phyloP scores from a whole-genome alignment of 371 early-diverging fungal species.

The Rhizopus delemar region DNA sequence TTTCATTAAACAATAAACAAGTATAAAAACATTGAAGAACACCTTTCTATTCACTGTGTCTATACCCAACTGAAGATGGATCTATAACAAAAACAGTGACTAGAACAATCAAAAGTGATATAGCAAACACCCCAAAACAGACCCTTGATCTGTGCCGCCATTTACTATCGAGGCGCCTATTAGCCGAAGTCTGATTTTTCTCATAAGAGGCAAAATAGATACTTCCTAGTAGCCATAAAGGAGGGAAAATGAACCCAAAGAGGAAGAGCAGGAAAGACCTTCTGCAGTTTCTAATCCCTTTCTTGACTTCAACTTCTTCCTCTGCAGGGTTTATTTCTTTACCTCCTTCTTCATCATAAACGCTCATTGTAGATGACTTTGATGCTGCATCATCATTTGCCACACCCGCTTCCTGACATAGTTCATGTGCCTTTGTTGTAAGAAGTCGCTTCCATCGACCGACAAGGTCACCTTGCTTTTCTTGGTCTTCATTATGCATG shows the following conservation, averaged over 20 bases:
- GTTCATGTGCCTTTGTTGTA: constrained; percentile 12
- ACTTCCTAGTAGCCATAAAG: constrained; percentile 25
- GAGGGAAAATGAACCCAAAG: constrained; percentile 30
- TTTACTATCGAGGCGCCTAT: constrained; percentile 21
- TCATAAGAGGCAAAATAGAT: constrained; percentile 20
- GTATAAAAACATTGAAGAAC: not conserved
- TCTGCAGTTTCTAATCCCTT: constrained; percentile 8
- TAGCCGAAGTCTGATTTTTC: constrained; percentile 15
- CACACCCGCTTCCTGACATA: constrained; percentile 14
- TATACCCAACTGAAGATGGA: constrained; percentile 25
- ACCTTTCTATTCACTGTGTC: constrained; percentile 14
- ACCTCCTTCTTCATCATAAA: constrained; percentile 7
- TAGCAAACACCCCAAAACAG: constrained; percentile 19
- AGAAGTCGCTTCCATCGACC: constrained; percentile 18
- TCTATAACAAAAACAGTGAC: constrained; percentile 25
- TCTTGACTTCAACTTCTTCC: constrained; percentile 4
- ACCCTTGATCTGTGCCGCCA: constrained; percentile 30
- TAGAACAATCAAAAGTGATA: constrained; percentile 12
- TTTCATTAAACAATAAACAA: constrained; percentile 4
- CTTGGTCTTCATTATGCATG: not conserved
- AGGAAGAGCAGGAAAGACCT: constrained; percentile 22
- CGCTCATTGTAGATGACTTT: not conserved
- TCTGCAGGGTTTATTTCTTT: not conserved
- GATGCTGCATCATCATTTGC: not conserved
- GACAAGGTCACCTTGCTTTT: not conserved